These are phyloP conservation scores for Rhodotorula mucilaginosa DNA, from an alignment of 1,284 basidiomycete species.

Conservation along the genomic window DNA sequence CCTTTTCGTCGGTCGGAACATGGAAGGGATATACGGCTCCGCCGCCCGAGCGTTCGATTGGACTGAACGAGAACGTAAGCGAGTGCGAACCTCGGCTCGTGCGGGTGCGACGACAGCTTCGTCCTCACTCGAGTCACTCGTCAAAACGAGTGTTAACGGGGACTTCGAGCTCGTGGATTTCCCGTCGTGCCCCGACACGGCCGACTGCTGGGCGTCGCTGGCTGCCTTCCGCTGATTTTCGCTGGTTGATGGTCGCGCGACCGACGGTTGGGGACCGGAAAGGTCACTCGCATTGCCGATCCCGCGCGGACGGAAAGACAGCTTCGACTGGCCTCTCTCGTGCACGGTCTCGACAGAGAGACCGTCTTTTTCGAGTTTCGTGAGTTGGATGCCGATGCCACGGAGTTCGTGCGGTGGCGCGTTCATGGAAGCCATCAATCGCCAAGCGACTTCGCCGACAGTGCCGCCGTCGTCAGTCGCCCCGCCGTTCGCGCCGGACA, in stretches of 20 bases:
- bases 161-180: slow-evolving; percentile 2
- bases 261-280: neutral
- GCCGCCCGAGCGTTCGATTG: neutral
- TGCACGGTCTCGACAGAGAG: slow-evolving; percentile 10
- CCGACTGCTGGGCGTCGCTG: neutral
- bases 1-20: slow-evolving; percentile 13
- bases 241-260: neutral
- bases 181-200: too few species aligned
- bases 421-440: slow-evolving; percentile 62
- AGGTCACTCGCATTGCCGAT: neutral
- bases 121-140: slow-evolving; percentile 2
- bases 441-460: slow-evolving; percentile 76
- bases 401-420: slow-evolving; percentile 82
- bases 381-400: slow-evolving; percentile 90
- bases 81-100: neutral
- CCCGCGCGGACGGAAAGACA: slow-evolving; percentile 18
- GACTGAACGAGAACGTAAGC: neutral
- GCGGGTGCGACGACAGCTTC: neutral
- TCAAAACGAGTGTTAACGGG: neutral
- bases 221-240: neutral
- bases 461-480: slow-evolving; percentile 69
- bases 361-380: slow-evolving; percentile 66
- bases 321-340: slow-evolving; percentile 30
- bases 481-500: slow-evolving; percentile 60
- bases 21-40: slow-evolving; percentile 19